Evolutionary conservation across 441 rosid species (phyloP), one percentile per base, ranked within the genome.

Genomic region (Daphne laureola): DNA sequence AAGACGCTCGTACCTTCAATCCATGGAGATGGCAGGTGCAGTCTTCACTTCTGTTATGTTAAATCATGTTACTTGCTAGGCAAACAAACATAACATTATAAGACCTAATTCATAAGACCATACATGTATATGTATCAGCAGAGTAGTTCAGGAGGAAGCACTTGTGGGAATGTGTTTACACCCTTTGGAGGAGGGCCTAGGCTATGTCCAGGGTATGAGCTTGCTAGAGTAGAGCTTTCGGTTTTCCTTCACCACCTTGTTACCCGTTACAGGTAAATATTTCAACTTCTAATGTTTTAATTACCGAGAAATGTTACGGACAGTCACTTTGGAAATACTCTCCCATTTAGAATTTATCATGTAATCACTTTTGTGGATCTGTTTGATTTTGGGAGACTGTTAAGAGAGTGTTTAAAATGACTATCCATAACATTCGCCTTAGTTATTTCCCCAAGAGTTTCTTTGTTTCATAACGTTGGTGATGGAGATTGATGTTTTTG

Each of bases 11-110:
- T 3, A 73, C 90, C 55, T 93, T 93, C 67, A 83, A 90, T 60
- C 99, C 97, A 12, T 93, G 99, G 99, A 76, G 99, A 74, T 93
- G 97, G 99, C 97, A 93, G 95, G 97, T 82, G 60, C 4, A 4
- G 12, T 13, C 57, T n/a, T 40, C 43, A 12, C 26, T 4, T 40
- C 9, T 16, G 5, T 31, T 7, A 31, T 9, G 11, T 31, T 31
- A 1, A 21, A 21, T 21, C 8, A 31, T 31, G 38, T 31, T 31
- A 31, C 38, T 31, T 31, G 38, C 11, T 31, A 4, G 38, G 4
- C 38, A 31, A 2, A 11, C 11, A 7, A 31, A 5, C 38, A 9
- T 31, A 31, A 31, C 38, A 2, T 31, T 31, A n/a, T n/a, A n/a
- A 31, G 38, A 31, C 9, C 38, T 31, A 31, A 31, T 31, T 31